phyloP scores from a whole-genome alignment of 2,329 filamentous ascomycete genomes.

The Neonectria faginata region DNA sequence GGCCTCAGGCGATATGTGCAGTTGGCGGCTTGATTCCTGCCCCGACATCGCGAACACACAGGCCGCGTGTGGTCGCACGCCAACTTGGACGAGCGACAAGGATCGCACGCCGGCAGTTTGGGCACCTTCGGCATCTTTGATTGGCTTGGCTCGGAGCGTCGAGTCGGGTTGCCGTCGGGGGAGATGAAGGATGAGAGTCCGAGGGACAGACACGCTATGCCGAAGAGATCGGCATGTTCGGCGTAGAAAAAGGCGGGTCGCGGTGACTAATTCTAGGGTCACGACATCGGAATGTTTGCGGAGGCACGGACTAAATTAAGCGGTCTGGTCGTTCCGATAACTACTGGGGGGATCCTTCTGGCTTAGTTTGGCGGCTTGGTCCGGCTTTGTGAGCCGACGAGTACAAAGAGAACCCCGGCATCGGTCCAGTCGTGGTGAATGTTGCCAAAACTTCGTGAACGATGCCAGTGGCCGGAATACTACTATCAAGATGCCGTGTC shows the following conservation, averaged over 20 bases:
- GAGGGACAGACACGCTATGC: not conserved
- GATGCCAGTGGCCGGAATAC: too few relatives aligned
- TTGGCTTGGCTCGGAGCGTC: not conserved
- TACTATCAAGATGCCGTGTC: not conserved
- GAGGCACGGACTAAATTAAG: not conserved
- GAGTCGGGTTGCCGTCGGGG: not conserved
- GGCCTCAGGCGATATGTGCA: slow-evolving; percentile 23
- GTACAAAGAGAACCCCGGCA: not conserved
- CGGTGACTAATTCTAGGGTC: not conserved
- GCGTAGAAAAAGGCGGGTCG: slow-evolving; percentile 9
- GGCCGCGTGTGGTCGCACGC: slow-evolving; percentile 45
- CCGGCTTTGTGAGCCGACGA: slow-evolving; percentile 1
- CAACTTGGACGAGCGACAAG: slow-evolving; percentile 45
- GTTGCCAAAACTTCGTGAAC: not conserved
- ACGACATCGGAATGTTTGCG: not conserved
- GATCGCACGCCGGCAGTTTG: slow-evolving; percentile 40
- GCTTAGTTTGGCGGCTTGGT: not conserved
- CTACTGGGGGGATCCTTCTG: not conserved
- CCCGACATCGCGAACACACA: slow-evolving; percentile 43
- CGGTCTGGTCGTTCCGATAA: not conserved
- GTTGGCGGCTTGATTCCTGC: slow-evolving; percentile 6
- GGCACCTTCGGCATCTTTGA: slow-evolving; percentile 5
- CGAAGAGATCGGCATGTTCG: slow-evolving; percentile 7
- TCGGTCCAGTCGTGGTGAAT: not conserved
- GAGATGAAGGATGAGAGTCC: slow-evolving; percentile 3